phyloP scores from a whole-genome alignment of 495 filamentous ascomycete genomes.

The Aspergillus cavernicola region DNA sequence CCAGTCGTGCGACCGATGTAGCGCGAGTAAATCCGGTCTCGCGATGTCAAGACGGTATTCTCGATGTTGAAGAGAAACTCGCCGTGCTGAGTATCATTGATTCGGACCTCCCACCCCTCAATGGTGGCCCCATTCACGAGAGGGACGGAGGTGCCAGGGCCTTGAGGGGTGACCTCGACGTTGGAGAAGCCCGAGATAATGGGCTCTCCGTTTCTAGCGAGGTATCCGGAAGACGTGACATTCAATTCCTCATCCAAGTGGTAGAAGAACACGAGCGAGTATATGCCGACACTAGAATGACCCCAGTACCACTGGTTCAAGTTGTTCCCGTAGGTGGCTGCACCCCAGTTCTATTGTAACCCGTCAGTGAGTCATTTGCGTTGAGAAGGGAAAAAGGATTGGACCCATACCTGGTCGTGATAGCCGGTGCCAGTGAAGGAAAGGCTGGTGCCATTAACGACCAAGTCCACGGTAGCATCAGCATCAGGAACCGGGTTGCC shows the following conservation, averaged over 20 bases:
- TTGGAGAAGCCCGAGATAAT: not conserved
- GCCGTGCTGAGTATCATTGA: not conserved
- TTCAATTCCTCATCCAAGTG: not conserved
- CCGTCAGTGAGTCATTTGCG: not conserved
- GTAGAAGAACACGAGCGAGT: not conserved
- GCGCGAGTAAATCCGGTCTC: not conserved
- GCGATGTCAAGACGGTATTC: not conserved
- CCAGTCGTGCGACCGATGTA: not conserved
- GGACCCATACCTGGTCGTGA: not conserved
- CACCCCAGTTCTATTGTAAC: not conserved
- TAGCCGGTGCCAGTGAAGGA: not conserved
- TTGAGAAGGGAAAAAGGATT: not conserved
- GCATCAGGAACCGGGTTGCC: not conserved
- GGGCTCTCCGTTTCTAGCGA: not conserved
- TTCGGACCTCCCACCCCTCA: not conserved
- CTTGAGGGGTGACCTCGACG: not conserved
- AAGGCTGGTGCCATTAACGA: not conserved
- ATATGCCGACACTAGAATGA: not conserved
- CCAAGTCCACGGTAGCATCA: not conserved
- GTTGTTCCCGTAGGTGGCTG: not conserved
- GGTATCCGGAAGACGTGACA: not conserved
- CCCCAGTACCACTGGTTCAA: not conserved
- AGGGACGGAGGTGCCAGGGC: not conserved
- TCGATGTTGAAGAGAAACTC: not conserved
- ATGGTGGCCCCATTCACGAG: not conserved